Evolutionary conservation across 2,329 filamentous ascomycete genomes (phyloP).

Genomic region (Magnaporthales sp.): DNA sequence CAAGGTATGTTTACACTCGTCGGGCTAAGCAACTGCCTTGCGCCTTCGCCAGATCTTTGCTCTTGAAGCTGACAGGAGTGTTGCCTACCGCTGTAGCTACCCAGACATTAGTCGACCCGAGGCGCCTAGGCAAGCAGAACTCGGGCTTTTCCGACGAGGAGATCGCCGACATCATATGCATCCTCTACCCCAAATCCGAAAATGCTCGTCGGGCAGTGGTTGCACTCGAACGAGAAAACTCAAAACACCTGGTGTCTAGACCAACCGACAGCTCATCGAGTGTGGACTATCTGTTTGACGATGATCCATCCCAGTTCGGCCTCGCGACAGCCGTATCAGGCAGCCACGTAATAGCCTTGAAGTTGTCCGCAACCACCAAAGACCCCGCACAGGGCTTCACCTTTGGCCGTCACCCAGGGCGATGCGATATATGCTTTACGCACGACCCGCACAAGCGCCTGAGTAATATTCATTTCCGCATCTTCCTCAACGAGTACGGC

Average conservation of each 20-base stretch:
- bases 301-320: slow-evolving; percentile 38
- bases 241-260: slow-evolving; percentile 37
- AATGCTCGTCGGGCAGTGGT: slow-evolving; percentile 64
- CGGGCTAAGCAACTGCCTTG: background rate
- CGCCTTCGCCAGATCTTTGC: background rate
- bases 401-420: slow-evolving; percentile 68
- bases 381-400: slow-evolving; percentile 65
- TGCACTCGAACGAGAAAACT: slow-evolving; percentile 36
- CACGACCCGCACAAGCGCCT: slow-evolving; percentile 63
- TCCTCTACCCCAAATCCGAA: slow-evolving; percentile 71
- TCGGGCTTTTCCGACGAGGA: slow-evolving; percentile 78
- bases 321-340: slow-evolving; percentile 43
- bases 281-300: slow-evolving; percentile 44
- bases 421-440: slow-evolving; percentile 64
- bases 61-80: background rate
- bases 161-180: slow-evolving; percentile 79
- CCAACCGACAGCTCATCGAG: slow-evolving; percentile 33
- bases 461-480: slow-evolving; percentile 94
- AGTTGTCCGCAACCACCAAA: slow-evolving; percentile 66
- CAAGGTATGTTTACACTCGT: background rate
- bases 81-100: slow-evolving; percentile 42
- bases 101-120: slow-evolving; percentile 72
- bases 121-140: slow-evolving; percentile 69
- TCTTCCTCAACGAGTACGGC: slow-evolving; percentile 79
- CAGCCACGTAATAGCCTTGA: slow-evolving; percentile 65